Conservation (phyloP, 177 flowering plant genomes). For the Vitis hybrid region DNA sequence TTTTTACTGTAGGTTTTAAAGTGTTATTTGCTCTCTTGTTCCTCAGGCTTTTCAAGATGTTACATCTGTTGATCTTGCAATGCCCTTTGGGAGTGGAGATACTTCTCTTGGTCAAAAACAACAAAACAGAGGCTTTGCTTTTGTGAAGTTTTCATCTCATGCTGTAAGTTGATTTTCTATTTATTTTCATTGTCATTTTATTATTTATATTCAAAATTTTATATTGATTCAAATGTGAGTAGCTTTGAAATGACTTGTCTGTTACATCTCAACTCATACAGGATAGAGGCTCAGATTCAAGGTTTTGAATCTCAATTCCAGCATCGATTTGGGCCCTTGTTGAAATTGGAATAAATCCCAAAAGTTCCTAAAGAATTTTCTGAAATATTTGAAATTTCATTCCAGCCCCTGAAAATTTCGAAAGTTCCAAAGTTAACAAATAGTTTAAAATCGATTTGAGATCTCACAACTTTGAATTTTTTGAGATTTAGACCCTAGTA, state of each 20-base stretch:
- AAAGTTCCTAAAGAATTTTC: not conserved
- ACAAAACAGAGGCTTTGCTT: conserved; percentile 45
- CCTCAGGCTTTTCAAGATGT: conserved; percentile 40
- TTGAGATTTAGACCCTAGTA: too few species aligned
- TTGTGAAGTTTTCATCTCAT: conserved; percentile 41
- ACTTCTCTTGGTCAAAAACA: conserved; percentile 21
- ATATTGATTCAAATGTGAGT: not conserved
- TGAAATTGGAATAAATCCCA: not conserved
- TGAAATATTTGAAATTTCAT: not conserved
- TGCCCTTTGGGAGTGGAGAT: conserved; percentile 17
- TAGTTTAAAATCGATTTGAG: too few species aligned
- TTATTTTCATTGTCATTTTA: not conserved
- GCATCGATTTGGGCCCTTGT: conserved; percentile 15
- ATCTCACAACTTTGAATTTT: too few species aligned
- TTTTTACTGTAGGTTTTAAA: not conserved
- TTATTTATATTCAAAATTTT: not conserved
- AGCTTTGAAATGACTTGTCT: conserved; percentile 11
- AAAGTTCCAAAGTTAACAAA: too few species aligned
- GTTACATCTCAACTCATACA: conserved; percentile 30
- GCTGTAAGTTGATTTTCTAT: conserved; percentile 29
- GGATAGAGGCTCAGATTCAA: conserved; percentile 33
- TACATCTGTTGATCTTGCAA: conserved; percentile 39
- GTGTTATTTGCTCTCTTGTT: not conserved
- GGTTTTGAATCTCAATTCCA: conserved; percentile 20
- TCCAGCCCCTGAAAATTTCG: too few species aligned